A percentile compares a stretch with the other conserved stretches of the same genome.
These are phyloP conservation scores for Phialemoniopsis sp. DNA, from an alignment of 2,329 filamentous ascomycete species.

Conservation along the genomic window DNA sequence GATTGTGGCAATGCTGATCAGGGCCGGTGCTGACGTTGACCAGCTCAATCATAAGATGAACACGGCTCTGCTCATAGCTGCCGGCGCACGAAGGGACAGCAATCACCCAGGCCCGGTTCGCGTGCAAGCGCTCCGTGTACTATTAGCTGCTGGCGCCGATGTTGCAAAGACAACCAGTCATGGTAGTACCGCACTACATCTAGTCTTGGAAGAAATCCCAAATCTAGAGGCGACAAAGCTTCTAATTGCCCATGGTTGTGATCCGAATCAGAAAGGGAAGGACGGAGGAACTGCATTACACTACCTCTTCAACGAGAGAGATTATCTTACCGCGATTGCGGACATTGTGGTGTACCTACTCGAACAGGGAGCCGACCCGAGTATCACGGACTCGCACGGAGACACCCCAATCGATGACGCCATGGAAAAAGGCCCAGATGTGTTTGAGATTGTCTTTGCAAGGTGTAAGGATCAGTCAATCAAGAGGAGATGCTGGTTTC, in stretches of 20 bases:
- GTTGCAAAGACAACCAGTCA: too few relatives aligned
- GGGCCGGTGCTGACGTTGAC: constrained; percentile 7
- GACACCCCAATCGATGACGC: background rate
- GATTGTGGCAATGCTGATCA: constrained; percentile 4
- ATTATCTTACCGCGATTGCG: background rate
- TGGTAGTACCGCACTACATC: too few relatives aligned
- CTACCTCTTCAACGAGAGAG: background rate
- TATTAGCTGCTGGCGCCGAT: too few relatives aligned
- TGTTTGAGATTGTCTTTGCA: background rate
- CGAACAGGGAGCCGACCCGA: background rate
- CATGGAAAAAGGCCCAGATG: background rate
- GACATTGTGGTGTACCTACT: background rate
- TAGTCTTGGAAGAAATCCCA: background rate
- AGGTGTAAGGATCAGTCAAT: background rate
- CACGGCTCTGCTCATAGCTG: constrained; percentile 5
- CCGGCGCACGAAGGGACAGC: background rate
- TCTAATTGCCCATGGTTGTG: constrained; percentile 4
- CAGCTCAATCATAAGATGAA: background rate
- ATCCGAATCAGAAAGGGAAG: constrained; percentile 2
- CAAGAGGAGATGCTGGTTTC: background rate
- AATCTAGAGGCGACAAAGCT: constrained; percentile 3
- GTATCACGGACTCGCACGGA: background rate
- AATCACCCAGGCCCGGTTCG: too few relatives aligned
- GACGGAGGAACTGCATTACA: too few relatives aligned
- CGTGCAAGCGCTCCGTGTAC: too few relatives aligned